A percentile compares a stretch with the other conserved stretches of the same genome.
phyloP scores from a whole-genome alignment of 805 yeast genomes.

The Candida nitratophila region DNA sequence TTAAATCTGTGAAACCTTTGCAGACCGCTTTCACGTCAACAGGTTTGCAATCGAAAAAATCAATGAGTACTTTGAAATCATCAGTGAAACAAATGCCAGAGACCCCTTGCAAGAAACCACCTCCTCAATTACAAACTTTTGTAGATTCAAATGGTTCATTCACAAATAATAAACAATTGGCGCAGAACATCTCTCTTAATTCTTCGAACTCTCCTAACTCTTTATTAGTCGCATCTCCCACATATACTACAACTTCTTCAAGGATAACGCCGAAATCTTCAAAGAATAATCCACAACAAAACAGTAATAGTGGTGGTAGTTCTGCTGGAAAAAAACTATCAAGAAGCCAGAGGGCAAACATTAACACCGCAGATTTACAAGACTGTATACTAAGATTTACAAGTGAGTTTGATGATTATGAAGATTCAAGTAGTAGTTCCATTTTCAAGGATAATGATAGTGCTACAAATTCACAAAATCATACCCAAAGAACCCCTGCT shows the following conservation, averaged over 20 bases:
- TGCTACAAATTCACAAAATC: too few relatives aligned
- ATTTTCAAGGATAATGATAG: background rate
- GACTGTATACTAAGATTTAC: slow-evolving; percentile 32
- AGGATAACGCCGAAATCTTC: slow-evolving; percentile 10
- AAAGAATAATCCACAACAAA: background rate
- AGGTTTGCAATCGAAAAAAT: slow-evolving; percentile 62
- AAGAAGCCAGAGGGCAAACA: slow-evolving; percentile 17
- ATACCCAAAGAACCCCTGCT: background rate
- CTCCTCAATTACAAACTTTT: slow-evolving; percentile 11
- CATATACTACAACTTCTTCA: background rate
- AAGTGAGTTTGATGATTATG: slow-evolving; percentile 32
- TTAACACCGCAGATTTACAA: slow-evolving; percentile 33
- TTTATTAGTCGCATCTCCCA: background rate
- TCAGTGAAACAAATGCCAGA: slow-evolving; percentile 42
- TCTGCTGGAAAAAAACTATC: slow-evolving; percentile 7
- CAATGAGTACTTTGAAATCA: slow-evolving; percentile 28
- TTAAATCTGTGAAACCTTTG: slow-evolving; percentile 70
- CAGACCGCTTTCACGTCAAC: slow-evolving; percentile 78
- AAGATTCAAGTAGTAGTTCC: slow-evolving; percentile 3
- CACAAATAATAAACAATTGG: background rate
- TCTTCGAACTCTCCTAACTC: background rate
- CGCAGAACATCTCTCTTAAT: background rate
- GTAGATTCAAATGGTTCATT: slow-evolving; percentile 22
- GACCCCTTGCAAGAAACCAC: slow-evolving; percentile 53
- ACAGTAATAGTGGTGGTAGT: slow-evolving; percentile 4